phyloP scores from a whole-genome alignment of 2,329 filamentous ascomycete species.

The Ophiostoma piceae region DNA sequence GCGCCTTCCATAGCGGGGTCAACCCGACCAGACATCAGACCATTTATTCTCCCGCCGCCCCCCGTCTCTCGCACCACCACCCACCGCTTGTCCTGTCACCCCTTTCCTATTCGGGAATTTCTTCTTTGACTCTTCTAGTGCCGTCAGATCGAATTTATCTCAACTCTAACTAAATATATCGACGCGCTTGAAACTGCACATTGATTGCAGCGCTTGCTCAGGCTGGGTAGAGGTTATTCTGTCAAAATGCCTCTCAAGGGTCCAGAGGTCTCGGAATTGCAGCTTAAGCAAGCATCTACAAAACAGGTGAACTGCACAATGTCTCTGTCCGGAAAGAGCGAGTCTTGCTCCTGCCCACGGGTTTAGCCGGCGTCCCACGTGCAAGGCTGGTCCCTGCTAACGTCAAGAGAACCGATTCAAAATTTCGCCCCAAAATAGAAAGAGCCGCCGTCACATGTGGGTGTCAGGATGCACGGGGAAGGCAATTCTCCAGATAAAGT shows the following conservation, averaged over 20 bases:
- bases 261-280: not conserved
- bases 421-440: not conserved
- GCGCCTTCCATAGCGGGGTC: slow-evolving; percentile 24
- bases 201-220: not conserved
- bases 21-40: slow-evolving; percentile 21
- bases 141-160: not conserved
- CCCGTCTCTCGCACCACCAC: slow-evolving; percentile 20
- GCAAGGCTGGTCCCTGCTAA: not conserved
- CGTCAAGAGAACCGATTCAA: not conserved
- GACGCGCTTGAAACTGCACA: not conserved
- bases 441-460: slow-evolving; percentile 12
- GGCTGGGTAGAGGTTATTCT: not conserved
- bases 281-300: not conserved
- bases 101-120: not conserved
- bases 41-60: slow-evolving; percentile 20
- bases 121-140: slow-evolving; percentile 1
- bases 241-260: not conserved
- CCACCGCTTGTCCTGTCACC: slow-evolving; percentile 12
- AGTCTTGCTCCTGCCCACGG: not conserved
- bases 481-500: not conserved
- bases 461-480: not conserved
- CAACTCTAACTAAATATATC: too few relatives aligned
- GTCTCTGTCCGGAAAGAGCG: not conserved
- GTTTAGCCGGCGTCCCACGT: not conserved
- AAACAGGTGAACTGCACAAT: not conserved